phyloP scores from a whole-genome alignment of 495 filamentous ascomycete genomes.

The Lichina pygmaea region DNA sequence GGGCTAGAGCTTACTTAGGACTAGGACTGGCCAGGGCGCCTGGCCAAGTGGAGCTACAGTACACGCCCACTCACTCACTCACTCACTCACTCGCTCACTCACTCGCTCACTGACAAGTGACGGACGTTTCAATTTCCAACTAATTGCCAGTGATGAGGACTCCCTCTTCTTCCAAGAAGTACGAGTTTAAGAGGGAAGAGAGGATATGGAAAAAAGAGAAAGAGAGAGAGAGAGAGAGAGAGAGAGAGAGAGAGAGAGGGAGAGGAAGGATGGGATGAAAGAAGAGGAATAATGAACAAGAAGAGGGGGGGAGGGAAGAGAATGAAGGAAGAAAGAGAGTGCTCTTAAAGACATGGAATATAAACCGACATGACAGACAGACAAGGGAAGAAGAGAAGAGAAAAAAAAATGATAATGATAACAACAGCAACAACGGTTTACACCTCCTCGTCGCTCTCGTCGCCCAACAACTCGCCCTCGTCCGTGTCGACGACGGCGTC shows the following conservation, averaged over 20 bases:
- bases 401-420: background rate
- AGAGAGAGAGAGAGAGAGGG: background rate
- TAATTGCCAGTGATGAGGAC: no score
- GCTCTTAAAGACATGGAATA: background rate
- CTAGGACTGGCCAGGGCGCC: no score
- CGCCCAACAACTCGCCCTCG: slow-evolving; percentile 76
- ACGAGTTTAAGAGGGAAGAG: no score
- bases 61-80: no score
- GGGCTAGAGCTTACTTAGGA: no score
- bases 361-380: background rate
- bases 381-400: background rate
- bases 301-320: background rate
- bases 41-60: no score
- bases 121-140: no score
- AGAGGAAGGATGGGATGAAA: background rate
- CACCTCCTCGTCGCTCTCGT: slow-evolving; percentile 78
- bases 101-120: no score
- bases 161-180: no score
- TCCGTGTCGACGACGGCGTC: slow-evolving; percentile 35
- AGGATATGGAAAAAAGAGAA: no score
- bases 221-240: background rate
- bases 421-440: background rate
- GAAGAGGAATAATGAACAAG: background rate
- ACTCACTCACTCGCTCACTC: no score
- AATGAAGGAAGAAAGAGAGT: background rate